A percentile compares a stretch with the other conserved stretches of the same genome.
Evolutionary conservation across 768 basidiomycete species (phyloP).

Genomic region (Austroboletus eburneus): DNA sequence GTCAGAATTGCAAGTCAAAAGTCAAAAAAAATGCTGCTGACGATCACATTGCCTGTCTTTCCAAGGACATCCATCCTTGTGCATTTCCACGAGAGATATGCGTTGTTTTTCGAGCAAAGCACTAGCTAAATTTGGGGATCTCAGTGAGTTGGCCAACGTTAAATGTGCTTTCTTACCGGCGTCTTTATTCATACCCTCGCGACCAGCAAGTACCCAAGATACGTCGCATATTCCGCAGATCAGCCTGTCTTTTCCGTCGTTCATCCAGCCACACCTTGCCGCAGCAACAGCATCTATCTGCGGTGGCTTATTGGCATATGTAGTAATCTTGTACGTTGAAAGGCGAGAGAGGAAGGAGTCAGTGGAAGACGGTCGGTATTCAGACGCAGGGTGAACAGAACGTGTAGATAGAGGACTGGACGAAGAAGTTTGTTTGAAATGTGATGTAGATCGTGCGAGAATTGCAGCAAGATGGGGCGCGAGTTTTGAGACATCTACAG

Average conservation of each 20-base stretch:
- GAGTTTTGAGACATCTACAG: slow-evolving; percentile 43
- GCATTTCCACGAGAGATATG: slow-evolving; percentile 56
- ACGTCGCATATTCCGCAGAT: slow-evolving; percentile 67
- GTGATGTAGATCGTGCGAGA: slow-evolving; percentile 58
- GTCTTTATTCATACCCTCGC: slow-evolving; percentile 69
- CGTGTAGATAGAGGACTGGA: slow-evolving; percentile 37
- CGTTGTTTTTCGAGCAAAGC: slow-evolving; percentile 73
- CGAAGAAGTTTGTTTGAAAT: slow-evolving; percentile 45
- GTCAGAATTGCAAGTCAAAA: background rate
- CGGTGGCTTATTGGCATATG: slow-evolving; percentile 74
- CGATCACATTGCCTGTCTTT: slow-evolving; percentile 75
- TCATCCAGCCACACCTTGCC: slow-evolving; percentile 78
- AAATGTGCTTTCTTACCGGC: slow-evolving; percentile 58
- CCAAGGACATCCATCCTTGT: slow-evolving; percentile 86
- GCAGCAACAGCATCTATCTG: slow-evolving; percentile 76
- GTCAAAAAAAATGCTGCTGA: slow-evolving; percentile 32
- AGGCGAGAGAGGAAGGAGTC: slow-evolving; percentile 71
- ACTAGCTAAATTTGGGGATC: slow-evolving; percentile 43
- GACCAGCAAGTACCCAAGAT: slow-evolving; percentile 70
- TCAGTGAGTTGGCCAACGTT: slow-evolving; percentile 11
- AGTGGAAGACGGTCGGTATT: slow-evolving; percentile 77
- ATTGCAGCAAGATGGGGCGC: slow-evolving; percentile 73
- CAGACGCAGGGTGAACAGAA: slow-evolving; percentile 36
- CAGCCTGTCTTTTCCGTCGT: slow-evolving; percentile 77
- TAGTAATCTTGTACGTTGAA: slow-evolving; percentile 71